These are phyloP conservation scores for Ormosia emarginata DNA, from an alignment of 306 rosid genomes.

Conservation along the genomic window DNA sequence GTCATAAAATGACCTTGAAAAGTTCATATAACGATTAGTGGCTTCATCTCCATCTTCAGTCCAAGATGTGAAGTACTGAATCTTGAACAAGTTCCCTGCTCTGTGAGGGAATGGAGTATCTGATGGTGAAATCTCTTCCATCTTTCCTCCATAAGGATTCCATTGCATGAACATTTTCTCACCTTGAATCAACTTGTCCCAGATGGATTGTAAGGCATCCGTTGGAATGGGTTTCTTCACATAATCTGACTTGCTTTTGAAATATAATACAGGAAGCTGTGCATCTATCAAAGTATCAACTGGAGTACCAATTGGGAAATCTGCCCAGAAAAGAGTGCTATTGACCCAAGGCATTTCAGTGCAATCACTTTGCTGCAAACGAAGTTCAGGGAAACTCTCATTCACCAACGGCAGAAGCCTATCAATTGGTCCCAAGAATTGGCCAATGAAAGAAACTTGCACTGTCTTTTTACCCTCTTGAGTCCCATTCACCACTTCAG, in stretches of 20 bases:
- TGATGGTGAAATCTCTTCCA: background rate
- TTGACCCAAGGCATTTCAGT: slow-evolving; percentile 31
- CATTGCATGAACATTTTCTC: background rate
- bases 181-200: background rate
- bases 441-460: slow-evolving; percentile 5
- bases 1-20: background rate
- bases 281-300: background rate
- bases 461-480: background rate
- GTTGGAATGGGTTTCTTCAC: background rate
- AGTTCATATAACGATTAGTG: background rate
- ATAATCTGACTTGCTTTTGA: background rate
- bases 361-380: slow-evolving; percentile 21
- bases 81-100: background rate
- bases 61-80: background rate
- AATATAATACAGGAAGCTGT: background rate
- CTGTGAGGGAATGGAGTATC: slow-evolving; percentile 22
- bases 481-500: background rate
- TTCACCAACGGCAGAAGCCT: slow-evolving; percentile 10
- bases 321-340: background rate
- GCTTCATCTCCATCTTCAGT: background rate
- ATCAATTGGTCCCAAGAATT: slow-evolving; percentile 12
- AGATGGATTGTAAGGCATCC: background rate
- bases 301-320: background rate
- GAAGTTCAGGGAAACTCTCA: slow-evolving; percentile 30
- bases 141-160: slow-evolving; percentile 10